Evolutionary conservation across 192 early-diverging fungal genomes (phyloP).

Genomic region (Coemansia sp.): DNA sequence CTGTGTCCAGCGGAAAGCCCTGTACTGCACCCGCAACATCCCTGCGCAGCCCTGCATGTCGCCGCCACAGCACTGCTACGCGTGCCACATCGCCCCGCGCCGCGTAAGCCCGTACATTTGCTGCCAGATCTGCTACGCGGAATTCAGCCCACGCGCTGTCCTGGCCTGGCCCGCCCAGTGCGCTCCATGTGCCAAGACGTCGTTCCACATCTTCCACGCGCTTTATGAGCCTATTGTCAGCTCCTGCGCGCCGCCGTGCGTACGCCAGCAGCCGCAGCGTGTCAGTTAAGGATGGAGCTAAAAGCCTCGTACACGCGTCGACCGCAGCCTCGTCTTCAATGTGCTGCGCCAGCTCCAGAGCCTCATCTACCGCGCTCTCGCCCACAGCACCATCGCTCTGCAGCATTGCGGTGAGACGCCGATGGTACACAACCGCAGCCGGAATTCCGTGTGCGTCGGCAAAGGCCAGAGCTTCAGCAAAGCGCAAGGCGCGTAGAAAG

Average conservation of each 20-base stretch:
- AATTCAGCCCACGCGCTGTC: conserved; percentile 58
- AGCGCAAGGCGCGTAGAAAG: conserved; percentile 29
- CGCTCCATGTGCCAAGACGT: conserved; percentile 52
- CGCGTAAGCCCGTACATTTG: conserved; percentile 37
- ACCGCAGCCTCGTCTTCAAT: conserved; percentile 16
- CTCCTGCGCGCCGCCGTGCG: conserved; percentile 11
- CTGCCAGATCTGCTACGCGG: conserved; percentile 47
- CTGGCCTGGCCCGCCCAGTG: conserved; percentile 3
- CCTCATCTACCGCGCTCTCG: conserved; percentile 2
- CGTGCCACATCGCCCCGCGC: conserved; percentile 49
- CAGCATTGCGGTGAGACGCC: conserved; percentile 22
- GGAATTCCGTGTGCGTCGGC: conserved; percentile 32
- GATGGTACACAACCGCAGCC: conserved; percentile 21
- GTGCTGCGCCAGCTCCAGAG: conserved; percentile 12
- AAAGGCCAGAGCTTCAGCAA: conserved; percentile 36
- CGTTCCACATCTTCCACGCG: conserved; percentile 18
- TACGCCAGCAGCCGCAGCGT: conserved; percentile 27
- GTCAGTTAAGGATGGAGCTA: conserved; percentile 6
- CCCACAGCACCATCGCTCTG: background rate
- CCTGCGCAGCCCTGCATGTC: conserved; percentile 51
- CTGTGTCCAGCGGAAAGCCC: conserved; percentile 43
- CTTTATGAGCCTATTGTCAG: background rate
- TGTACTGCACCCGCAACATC: conserved; percentile 54
- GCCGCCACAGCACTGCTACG: conserved; percentile 55
- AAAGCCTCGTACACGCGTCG: conserved; percentile 23